Evolutionary conservation across 140 eudicot genomes (phyloP), one percentile per base, ranked within the genome.

Genomic region (Bidens hawaiensis): DNA sequence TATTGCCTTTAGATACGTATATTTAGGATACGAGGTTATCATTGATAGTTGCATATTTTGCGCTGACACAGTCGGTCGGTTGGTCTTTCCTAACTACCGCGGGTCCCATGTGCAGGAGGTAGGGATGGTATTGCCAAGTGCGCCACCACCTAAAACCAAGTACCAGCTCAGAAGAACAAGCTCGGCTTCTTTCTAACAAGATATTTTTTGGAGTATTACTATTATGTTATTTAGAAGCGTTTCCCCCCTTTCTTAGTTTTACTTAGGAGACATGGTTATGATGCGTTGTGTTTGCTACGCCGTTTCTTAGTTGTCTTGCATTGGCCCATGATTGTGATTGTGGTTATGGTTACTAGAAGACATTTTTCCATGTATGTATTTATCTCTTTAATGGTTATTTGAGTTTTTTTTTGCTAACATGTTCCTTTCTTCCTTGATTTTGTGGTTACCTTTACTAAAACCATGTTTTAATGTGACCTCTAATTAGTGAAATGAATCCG

Each of bases 91-190:
- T 64, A 38, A 65, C 64, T 38, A 3, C 41, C 69, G 65, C 22
- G 33, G 57, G 26, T 70, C 40, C 21, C 45, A 55, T 52, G 79
- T 75, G 79, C 83, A 90, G 97, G 94, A 86, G 73, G 67, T 80
- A 55, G 94, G 89, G 75, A 78, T 77, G 76, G 72, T 70, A 49
- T 82, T 87, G 82, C 90, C 96, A 13, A 60, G 69, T 59, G 72
- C 81, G 60, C 89, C 84, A 12, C 88, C 77, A n/a, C 96, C 95
- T 1, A 83, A 87, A 75, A 89, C 95, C 4, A 91, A 78, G 77
- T 84, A 78, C 67, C 94, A 84, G 83, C 96, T 91, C 9, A 83
- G 98, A 27, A 62, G 99, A 75, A 87, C 96, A 46, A 87, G 83
- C 77, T 91, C 96, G 18, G 87, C 86, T 15, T 64, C 93, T 56